These are phyloP conservation scores for Achaetomiella virescens DNA, from an alignment of 495 filamentous ascomycete genomes.

Conservation along the genomic window DNA sequence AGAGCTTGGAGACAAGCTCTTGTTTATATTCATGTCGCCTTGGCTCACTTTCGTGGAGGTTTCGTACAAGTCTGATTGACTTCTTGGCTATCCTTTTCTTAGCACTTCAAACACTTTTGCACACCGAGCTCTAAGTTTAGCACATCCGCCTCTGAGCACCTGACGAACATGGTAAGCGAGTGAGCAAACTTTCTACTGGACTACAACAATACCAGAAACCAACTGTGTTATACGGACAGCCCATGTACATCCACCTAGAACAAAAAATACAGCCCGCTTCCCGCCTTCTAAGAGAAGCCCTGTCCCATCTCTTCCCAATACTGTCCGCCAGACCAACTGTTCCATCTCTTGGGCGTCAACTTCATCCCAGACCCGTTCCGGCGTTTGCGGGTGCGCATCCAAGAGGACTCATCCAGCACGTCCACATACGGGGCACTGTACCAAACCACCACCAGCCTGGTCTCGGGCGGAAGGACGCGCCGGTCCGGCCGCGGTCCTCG, in stretches of 20 bases:
- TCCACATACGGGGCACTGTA: background rate
- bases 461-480: background rate
- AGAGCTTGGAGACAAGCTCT: too few species aligned
- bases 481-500: background rate
- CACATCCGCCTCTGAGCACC: too few species aligned
- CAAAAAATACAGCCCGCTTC: background rate
- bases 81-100: too few species aligned
- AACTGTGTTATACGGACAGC: too few species aligned
- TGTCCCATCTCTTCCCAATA: background rate
- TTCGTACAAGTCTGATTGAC: too few species aligned
- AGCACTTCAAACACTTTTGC: too few species aligned
- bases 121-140: too few species aligned
- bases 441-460: conserved; percentile 4
- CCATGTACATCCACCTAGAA: background rate
- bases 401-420: background rate
- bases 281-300: background rate
- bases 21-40: too few species aligned
- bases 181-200: too few species aligned
- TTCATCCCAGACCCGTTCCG: background rate
- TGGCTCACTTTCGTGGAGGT: too few species aligned
- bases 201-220: too few species aligned
- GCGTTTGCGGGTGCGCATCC: background rate
- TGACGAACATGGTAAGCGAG: too few species aligned
- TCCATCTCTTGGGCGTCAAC: background rate
- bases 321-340: background rate